phyloP scores from a whole-genome alignment of 495 filamentous ascomycete species.

The Opeltia flavorubescens region DNA sequence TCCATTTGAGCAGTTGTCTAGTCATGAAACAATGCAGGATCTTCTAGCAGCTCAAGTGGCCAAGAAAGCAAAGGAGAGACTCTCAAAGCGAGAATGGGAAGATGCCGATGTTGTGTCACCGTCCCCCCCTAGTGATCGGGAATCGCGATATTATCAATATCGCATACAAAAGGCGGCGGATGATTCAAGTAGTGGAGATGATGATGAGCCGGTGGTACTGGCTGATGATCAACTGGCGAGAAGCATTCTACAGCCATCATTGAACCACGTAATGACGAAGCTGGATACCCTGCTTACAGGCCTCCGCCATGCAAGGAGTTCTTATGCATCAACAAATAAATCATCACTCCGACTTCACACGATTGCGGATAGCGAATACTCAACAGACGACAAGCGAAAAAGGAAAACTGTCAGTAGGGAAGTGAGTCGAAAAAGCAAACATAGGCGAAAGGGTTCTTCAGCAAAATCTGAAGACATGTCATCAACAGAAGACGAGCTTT shows the following conservation, averaged over 20 bases:
- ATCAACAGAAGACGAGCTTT: neutral
- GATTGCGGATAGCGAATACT: neutral
- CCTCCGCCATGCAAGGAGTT: constrained; percentile 47
- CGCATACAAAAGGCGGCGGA: neutral
- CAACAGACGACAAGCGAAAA: neutral
- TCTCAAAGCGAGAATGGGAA: constrained; percentile 26
- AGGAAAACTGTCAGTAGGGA: neutral
- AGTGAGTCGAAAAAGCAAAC: neutral
- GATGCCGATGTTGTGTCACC: constrained; percentile 8
- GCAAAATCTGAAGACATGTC: neutral
- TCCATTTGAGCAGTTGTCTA: constrained; percentile 23
- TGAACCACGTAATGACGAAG: constrained; percentile 47
- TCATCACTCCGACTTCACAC: constrained; percentile 15
- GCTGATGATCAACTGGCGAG: constrained; percentile 50
- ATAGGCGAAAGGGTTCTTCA: neutral
- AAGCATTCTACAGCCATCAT: constrained; percentile 44
- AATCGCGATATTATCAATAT: neutral
- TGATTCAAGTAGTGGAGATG: neutral
- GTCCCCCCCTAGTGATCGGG: constrained; percentile 8
- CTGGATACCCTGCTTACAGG: constrained; percentile 52
- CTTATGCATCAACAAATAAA: constrained; percentile 21
- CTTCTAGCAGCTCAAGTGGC: constrained; percentile 47
- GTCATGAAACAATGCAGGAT: constrained; percentile 51
- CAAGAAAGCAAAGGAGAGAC: constrained; percentile 49
- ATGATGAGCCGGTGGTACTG: constrained; percentile 30